These are phyloP conservation scores for Aquilaria yunnanensis DNA, from an alignment of 345 rosid species.

Conservation along the genomic window DNA sequence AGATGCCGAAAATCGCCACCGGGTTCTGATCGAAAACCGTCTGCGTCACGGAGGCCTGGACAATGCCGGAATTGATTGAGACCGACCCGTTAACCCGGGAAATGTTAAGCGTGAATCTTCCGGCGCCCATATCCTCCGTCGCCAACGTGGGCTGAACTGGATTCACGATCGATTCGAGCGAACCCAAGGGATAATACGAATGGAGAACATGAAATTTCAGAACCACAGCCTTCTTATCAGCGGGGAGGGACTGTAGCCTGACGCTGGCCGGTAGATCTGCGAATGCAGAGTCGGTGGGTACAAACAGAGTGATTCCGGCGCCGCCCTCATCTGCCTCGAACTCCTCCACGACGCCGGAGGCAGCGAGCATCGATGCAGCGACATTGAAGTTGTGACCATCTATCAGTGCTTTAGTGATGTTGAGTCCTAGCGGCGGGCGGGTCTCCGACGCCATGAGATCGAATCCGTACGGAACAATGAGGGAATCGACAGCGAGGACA, in stretches of 20 bases:
- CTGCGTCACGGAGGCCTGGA: constrained; percentile 78
- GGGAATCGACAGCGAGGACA: constrained; percentile 54
- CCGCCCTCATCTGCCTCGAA: constrained; percentile 81
- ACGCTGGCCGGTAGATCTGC: constrained; percentile 58
- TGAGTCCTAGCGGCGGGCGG: constrained; percentile 53
- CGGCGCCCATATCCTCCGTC: constrained; percentile 74
- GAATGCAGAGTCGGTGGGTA: constrained; percentile 75
- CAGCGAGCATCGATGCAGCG: constrained; percentile 71
- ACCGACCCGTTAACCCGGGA: constrained; percentile 76
- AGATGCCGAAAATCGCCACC: constrained; percentile 70
- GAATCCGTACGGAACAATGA: constrained; percentile 59
- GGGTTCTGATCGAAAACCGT: constrained; percentile 89
- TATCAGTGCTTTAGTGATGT: constrained; percentile 64
- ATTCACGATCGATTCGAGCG: constrained; percentile 79
- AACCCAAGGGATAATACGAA: constrained; percentile 89
- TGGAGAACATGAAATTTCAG: constrained; percentile 80
- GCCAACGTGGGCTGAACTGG: constrained; percentile 93
- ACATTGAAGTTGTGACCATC: constrained; percentile 85
- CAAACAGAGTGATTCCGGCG: constrained; percentile 85
- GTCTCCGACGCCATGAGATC: constrained; percentile 71
- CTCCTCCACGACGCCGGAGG: constrained; percentile 70
- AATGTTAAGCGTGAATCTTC: constrained; percentile 75
- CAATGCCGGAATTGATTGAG: constrained; percentile 67
- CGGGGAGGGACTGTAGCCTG: constrained; percentile 65
- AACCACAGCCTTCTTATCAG: constrained; percentile 63